Base-by-base conservation (phyloP, 2,329 filamentous ascomycete genomes). In the Trichophyton verrucosum region DNA sequence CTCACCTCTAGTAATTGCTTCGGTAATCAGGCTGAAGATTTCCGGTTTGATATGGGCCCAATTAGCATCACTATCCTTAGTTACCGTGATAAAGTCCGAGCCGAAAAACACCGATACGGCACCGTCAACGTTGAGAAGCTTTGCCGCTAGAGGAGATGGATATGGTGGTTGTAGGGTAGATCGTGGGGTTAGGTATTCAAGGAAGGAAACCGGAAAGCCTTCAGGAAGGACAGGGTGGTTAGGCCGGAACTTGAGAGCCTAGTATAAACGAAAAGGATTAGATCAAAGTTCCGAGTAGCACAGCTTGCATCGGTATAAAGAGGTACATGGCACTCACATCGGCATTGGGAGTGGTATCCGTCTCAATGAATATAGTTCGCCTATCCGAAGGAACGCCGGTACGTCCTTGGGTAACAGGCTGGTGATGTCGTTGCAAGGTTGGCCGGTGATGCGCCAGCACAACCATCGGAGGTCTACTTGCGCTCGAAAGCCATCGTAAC, bases 31-130 rank as follows among this genome's bases (percentile, higher is more conserved):
- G 64, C 89, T 87, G 75, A 97, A 99, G 33, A 97, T 85, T 74
- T 99, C 94, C 1, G 94, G 92, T 70, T 94, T 94, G 69, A 99
- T 85, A 73, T 96, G 90, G 44, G 89, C 88, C 94, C 94, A 99
- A 69, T 91, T 89, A 2, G 87, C 88, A 66, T 94, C 88, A 65
- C 85, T 81, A 56, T 89, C 84, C 75, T 99, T 99, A 49, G 88
- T 96, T 40, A 99, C 87, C 11, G 94, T 99, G 75, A 99, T 97
- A 78, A 96, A 97, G 73, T 99, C 91, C 38, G 84, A 78, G 59
- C 92, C 94, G 75, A 95, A 96, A 76, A 97, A 97, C 22, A 99
- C 88, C 1, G 89, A 86, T 2, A 87, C 91, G n/a, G 97, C 88
- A 51, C 94, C 94, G 71, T 97, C 94, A 64, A 96, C 87, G 72